Percentiles rank a stretch among this genome's conserved stretches.
Evolutionary conservation across 2,329 filamentous ascomycete genomes (phyloP).

Genomic region (Ascomycota sp.): DNA sequence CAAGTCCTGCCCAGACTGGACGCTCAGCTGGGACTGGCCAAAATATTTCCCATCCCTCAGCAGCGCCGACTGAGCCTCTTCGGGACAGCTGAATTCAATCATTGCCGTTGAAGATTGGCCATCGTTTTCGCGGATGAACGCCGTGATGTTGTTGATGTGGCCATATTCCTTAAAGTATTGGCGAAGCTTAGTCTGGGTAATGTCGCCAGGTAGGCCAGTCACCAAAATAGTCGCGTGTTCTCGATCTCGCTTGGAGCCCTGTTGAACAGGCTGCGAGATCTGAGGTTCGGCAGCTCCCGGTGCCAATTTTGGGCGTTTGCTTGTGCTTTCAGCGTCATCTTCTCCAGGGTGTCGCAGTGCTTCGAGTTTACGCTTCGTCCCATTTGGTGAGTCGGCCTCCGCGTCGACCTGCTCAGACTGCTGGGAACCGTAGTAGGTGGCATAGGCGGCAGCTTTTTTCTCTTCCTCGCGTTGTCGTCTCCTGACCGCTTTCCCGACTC

Average conservation of each 20-base stretch:
- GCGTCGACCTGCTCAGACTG: conserved; percentile 7
- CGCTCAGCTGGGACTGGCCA: conserved; percentile 49
- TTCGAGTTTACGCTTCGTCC: conserved; percentile 57
- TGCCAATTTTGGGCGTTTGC: conserved; percentile 46
- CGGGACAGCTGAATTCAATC: conserved; percentile 64
- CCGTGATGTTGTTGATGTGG: conserved; percentile 55
- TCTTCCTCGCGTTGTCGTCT: conserved; percentile 45
- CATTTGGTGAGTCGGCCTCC: conserved; percentile 15
- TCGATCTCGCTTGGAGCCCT: conserved; percentile 53
- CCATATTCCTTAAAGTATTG: conserved; percentile 90
- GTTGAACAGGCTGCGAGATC: conserved; percentile 2
- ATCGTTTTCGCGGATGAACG: conserved; percentile 38
- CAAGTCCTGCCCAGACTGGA: conserved; percentile 54
- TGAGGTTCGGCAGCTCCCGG: conserved; percentile 9
- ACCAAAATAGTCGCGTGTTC: conserved; percentile 79
- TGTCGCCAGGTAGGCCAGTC: conserved; percentile 49
- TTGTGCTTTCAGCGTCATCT: conserved; percentile 20
- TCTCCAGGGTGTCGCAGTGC: conserved; percentile 23
- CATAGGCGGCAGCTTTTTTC: conserved; percentile 34
- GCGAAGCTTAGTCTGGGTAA: conserved; percentile 51
- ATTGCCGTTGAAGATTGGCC: conserved; percentile 47
- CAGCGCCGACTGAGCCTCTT: conserved; percentile 65
- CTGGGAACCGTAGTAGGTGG: conserved; percentile 14
- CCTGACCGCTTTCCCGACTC: conserved; percentile 40
- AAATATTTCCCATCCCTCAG: conserved; percentile 67